A percentile compares a stretch with the other conserved stretches of the same genome.
These are phyloP conservation scores for Przewalskia tangutica DNA, from an alignment of 257 asterid genomes.

Conservation along the genomic window DNA sequence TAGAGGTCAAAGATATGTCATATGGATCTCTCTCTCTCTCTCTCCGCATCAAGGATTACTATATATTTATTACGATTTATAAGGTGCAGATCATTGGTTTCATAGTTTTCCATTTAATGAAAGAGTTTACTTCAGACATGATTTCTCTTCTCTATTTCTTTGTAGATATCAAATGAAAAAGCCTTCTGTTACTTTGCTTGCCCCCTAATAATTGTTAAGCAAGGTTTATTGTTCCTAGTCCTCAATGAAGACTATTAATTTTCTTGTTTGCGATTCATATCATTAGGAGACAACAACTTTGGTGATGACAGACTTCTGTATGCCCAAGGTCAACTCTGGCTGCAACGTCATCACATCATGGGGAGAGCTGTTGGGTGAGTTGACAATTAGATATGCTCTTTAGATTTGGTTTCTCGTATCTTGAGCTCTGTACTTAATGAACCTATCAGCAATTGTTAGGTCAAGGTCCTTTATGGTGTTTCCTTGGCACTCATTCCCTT, in stretches of 20 bases:
- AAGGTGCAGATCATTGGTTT: background rate
- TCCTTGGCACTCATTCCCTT: background rate
- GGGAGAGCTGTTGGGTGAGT: slow-evolving; percentile 99
- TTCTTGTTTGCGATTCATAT: slow-evolving; percentile 8
- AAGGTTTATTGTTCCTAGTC: background rate
- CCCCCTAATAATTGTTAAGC: background rate
- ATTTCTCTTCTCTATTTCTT: background rate
- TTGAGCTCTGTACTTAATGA: background rate
- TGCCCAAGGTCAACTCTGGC: slow-evolving; percentile 97
- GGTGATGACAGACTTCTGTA: slow-evolving; percentile 96
- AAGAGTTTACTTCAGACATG: background rate
- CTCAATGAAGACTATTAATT: background rate
- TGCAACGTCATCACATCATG: slow-evolving; percentile 88
- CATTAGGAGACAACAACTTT: slow-evolving; percentile 80
- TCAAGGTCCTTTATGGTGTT: background rate
- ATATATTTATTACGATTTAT: background rate
- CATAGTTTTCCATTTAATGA: background rate
- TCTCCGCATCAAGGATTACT: background rate
- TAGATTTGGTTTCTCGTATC: background rate
- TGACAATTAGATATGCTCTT: slow-evolving; percentile 4
- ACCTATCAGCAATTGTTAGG: background rate
- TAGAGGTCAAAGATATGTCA: background rate
- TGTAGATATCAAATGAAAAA: background rate
- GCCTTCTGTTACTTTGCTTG: background rate
- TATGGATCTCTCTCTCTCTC: background rate